These are phyloP conservation scores for Celoporthe dispersa DNA, from an alignment of 2,329 filamentous ascomycete genomes.

Conservation along the genomic window DNA sequence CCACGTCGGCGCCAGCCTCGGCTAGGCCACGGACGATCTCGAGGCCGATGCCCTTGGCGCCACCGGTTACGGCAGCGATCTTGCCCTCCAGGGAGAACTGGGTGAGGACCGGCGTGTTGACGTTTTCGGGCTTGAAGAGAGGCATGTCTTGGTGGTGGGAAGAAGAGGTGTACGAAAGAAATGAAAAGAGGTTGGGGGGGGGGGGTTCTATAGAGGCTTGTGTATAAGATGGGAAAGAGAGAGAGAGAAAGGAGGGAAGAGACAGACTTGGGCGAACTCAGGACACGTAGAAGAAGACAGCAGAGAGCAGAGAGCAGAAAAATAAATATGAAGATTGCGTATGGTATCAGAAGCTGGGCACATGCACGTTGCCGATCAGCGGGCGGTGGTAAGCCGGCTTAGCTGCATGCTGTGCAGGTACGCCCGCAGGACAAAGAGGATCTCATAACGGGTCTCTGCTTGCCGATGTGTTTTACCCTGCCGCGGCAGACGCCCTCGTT, in stretches of 20 bases:
- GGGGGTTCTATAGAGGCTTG: not conserved
- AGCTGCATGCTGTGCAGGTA: not conserved
- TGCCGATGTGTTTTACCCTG: not conserved
- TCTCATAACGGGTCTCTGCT: not conserved
- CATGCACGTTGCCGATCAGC: not conserved
- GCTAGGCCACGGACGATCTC: slow-evolving; percentile 24
- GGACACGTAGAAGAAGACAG: not conserved
- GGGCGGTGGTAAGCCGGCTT: not conserved
- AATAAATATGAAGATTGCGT: not conserved
- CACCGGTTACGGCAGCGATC: slow-evolving; percentile 51
- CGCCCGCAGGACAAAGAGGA: not conserved
- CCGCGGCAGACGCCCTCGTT: not conserved
- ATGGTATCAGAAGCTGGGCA: not conserved
- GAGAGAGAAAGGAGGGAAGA: not conserved
- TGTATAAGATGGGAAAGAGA: too few relatives aligned
- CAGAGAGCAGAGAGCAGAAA: not conserved
- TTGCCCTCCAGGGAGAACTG: slow-evolving; percentile 52
- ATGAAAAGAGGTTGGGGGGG: not conserved
- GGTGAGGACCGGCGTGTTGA: slow-evolving; percentile 23
- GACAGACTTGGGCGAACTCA: not conserved
- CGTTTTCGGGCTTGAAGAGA: slow-evolving; percentile 24
- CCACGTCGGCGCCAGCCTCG: slow-evolving; percentile 27
- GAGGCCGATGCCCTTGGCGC: slow-evolving; percentile 43
- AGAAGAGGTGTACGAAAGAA: not conserved
- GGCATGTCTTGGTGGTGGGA: slow-evolving; percentile 40